Evolutionary conservation across 2,329 filamentous ascomycete species (phyloP), one percentile per base, ranked within the genome.

Genomic region (Hypomyces rosellus): DNA sequence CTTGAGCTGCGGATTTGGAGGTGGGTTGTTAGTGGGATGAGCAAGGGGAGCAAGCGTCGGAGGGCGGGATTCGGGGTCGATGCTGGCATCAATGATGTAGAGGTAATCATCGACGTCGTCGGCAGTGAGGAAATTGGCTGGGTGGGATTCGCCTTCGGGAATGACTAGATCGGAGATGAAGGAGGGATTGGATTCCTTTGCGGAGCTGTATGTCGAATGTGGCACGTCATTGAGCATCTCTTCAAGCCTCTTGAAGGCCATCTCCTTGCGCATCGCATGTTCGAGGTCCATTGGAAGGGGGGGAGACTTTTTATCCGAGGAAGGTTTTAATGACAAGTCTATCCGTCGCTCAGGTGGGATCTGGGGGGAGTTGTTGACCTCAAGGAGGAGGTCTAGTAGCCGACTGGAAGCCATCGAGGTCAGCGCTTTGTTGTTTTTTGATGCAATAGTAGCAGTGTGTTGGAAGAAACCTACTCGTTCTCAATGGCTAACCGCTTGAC

Each of bases 401-500:
- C 91, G 90, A 68, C 91, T 96, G 61, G 42, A 61, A 11, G 45
- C 33, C 18, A 37, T 37, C 14, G 33, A 6, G 16, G 46, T 58
- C 37, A 61, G 63, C 52, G 33, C 14, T 14, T 8, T 9, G 30
- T 39, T 8, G 34, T 5, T 16, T 20, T 42, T 12, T 13, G 15
- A 30, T 8, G 41, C 16, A 34, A 12, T 37, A 18, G 14, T 5
- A 14, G 34, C 20, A 8, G 18, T 20, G 30, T 18, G 12, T 12
- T 34, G 8, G 4, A 43, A 47, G 20, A 20, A 45, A 69, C 85
- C 62, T 78, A 96, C 91, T 97, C 92, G 61, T 96, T 96, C 71
- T 96, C 87, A 61, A 95, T 84, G 50, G 89, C 86, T 54, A 99
- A 78, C 47, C 90, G 81, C 67, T 88, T 90, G 18, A 89, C 88